Conservation (phyloP, 2,329 filamentous ascomycete genomes). For the Hansfordia pulvinata region DNA sequence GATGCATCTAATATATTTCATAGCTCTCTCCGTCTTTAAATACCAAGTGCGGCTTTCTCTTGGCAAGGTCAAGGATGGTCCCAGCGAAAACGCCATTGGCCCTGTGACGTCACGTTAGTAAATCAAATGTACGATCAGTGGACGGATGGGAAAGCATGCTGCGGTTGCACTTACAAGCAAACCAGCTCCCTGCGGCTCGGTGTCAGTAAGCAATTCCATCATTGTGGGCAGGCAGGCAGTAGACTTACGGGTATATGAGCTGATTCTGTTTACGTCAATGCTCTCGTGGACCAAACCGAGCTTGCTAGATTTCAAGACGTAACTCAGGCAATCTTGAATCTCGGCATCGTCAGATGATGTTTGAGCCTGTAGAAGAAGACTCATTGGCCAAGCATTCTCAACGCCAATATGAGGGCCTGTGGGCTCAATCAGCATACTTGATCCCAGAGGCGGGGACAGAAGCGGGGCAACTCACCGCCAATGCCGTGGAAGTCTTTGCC, state of each 20-base stretch:
- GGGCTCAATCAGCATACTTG: constrained; percentile 3
- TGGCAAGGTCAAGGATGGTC: constrained; percentile 80
- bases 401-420: constrained; percentile 60
- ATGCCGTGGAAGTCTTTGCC: constrained; percentile 75
- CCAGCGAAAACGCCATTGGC: constrained; percentile 93
- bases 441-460: background rate
- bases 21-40: constrained; percentile 56
- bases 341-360: constrained; percentile 75
- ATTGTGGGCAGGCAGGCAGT: background rate
- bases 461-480: constrained; percentile 58
- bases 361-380: constrained; percentile 78
- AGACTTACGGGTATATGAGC: constrained; percentile 60
- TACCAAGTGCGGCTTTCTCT: constrained; percentile 76
- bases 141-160: background rate
- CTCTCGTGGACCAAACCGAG: constrained; percentile 86
- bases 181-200: constrained; percentile 58
- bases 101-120: constrained; percentile 29
- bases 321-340: constrained; percentile 57
- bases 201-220: constrained; percentile 5
- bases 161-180: constrained; percentile 47
- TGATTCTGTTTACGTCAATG: constrained; percentile 58
- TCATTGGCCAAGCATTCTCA: constrained; percentile 95
- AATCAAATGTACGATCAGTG: constrained; percentile 1
- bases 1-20: too few relatives aligned
- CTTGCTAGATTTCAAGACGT: constrained; percentile 62